These are phyloP conservation scores for Cenococcum geophilum DNA, from an alignment of 495 filamentous ascomycete genomes.

Conservation along the genomic window DNA sequence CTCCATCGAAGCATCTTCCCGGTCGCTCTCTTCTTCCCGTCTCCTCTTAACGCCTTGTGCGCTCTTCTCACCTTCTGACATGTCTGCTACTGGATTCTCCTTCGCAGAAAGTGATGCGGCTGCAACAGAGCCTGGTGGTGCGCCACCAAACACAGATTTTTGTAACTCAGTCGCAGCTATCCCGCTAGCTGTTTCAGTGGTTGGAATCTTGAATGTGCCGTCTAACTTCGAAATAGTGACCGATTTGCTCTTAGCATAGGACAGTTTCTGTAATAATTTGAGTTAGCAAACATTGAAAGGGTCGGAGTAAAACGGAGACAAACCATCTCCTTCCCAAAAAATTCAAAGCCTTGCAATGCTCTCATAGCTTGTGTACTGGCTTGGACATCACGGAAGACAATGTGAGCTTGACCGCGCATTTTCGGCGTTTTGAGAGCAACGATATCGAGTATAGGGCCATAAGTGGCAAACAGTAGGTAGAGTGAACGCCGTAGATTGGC, in stretches of 20 bases:
- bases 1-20: constrained; percentile 15
- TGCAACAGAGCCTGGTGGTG: not conserved
- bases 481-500: constrained; percentile 72
- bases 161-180: constrained; percentile 2
- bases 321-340: constrained; percentile 85
- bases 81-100: not conserved
- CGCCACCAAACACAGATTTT: constrained; percentile 2
- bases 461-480: constrained; percentile 89
- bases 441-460: constrained; percentile 91
- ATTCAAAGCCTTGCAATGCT: constrained; percentile 75
- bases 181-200: constrained; percentile 34
- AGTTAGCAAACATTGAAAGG: constrained; percentile 2
- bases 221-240: constrained; percentile 82
- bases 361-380: constrained; percentile 86
- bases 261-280: constrained; percentile 60
- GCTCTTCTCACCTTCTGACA: constrained; percentile 5
- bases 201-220: constrained; percentile 71
- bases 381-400: constrained; percentile 83
- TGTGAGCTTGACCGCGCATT: constrained; percentile 92
- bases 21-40: constrained; percentile 19
- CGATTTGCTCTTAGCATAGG: constrained; percentile 82
- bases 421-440: constrained; percentile 79
- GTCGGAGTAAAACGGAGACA: constrained; percentile 29
- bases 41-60: constrained; percentile 19
- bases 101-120: not conserved